Percentiles rank a stretch among this genome's conserved stretches.
These are phyloP conservation scores for Coniella vitis DNA, from an alignment of 2,329 filamentous ascomycete genomes.

Conservation along the genomic window DNA sequence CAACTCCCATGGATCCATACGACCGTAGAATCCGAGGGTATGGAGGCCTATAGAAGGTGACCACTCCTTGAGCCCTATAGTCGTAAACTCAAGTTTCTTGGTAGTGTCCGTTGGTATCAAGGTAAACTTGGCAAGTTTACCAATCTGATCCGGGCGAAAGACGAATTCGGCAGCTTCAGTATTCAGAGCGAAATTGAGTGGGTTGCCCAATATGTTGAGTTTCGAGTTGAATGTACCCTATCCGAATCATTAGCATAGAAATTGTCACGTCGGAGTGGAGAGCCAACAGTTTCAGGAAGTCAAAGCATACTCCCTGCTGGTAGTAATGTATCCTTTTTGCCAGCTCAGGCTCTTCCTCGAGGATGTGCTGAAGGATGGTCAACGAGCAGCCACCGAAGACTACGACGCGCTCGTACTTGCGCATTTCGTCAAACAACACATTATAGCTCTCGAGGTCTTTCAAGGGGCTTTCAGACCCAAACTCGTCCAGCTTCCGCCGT, in stretches of 20 bases:
- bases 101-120: conserved; percentile 15
- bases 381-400: conserved; percentile 14
- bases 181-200: conserved; percentile 15
- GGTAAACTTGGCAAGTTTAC: conserved; percentile 6
- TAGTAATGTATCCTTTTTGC: conserved; percentile 9
- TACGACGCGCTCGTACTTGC: conserved; percentile 5
- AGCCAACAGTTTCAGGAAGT: too few relatives aligned
- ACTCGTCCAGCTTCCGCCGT: conserved; percentile 8
- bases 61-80: conserved; percentile 2
- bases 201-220: conserved; percentile 16
- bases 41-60: conserved; percentile 10
- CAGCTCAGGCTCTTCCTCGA: conserved; percentile 3
- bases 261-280: too few relatives aligned
- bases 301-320: conserved; percentile 13
- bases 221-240: conserved; percentile 13
- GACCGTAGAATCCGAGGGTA: conserved; percentile 11
- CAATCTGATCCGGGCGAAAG: not conserved
- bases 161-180: conserved; percentile 12
- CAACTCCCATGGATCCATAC: conserved; percentile 11
- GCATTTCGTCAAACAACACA: conserved; percentile 7
- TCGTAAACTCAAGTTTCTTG: conserved; percentile 11
- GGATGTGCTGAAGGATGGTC: conserved; percentile 11
- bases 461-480: conserved; percentile 4
- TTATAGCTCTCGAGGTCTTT: not conserved
- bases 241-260: not conserved